A percentile compares a stretch with the other conserved stretches of the same genome.
phyloP scores from a whole-genome alignment of 805 yeast species.

The Blastobotrys robertii region DNA sequence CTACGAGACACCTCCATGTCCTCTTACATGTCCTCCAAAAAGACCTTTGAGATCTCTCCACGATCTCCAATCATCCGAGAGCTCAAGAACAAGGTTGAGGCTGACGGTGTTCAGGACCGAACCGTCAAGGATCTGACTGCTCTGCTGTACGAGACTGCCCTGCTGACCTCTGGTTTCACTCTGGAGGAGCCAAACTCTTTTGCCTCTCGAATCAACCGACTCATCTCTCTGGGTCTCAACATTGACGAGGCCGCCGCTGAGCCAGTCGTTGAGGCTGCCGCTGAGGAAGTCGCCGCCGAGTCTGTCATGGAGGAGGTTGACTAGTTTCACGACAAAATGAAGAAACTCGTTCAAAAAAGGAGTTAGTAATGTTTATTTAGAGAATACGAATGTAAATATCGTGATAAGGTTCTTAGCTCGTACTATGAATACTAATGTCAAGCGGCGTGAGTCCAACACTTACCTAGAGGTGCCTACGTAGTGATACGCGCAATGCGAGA shows the following conservation, averaged over 20 bases:
- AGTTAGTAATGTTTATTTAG: neutral
- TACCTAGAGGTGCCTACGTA: no score
- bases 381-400: no score
- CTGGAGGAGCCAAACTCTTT: slow-evolving; percentile 97
- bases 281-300: slow-evolving; percentile 36
- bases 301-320: slow-evolving; percentile 99
- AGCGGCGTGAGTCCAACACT: no score
- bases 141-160: slow-evolving; percentile 93
- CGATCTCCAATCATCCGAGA: slow-evolving; percentile 90
- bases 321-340: slow-evolving; percentile 32
- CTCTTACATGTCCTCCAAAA: slow-evolving; percentile 98
- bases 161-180: slow-evolving; percentile 97
- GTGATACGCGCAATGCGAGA: no score
- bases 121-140: slow-evolving; percentile 97
- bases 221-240: slow-evolving; percentile 95
- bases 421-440: neutral
- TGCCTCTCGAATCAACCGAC: slow-evolving; percentile 96
- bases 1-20: slow-evolving; percentile 98
- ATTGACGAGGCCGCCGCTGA: slow-evolving; percentile 79
- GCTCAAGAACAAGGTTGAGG: slow-evolving; percentile 91
- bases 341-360: neutral
- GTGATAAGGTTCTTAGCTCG: neutral
- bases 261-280: slow-evolving; percentile 34
- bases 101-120: slow-evolving; percentile 96
- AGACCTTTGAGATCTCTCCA: slow-evolving; percentile 98